A percentile compares a stretch with the other conserved stretches of the same genome.
Evolutionary conservation across 2,329 filamentous ascomycete species (phyloP).

Genomic region (Xylariaceae sp.): DNA sequence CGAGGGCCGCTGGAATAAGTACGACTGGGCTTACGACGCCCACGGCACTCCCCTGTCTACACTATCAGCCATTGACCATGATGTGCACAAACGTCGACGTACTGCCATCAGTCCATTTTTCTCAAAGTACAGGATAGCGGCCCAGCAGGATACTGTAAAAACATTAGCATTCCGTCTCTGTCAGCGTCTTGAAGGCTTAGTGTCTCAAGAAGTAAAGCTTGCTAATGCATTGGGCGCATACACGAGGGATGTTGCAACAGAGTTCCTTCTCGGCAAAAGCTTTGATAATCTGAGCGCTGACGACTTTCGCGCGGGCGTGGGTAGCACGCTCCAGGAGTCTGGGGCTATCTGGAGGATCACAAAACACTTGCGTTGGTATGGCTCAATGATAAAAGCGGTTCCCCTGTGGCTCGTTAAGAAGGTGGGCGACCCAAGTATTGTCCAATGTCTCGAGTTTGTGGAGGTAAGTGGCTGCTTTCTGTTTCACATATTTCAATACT

Average conservation of each 20-base stretch:
- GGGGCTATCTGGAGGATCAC: slow-evolving; percentile 18
- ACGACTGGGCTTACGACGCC: slow-evolving; percentile 9
- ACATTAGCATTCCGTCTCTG: slow-evolving; percentile 1
- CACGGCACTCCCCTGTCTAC: slow-evolving; percentile 2
- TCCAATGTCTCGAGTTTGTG: slow-evolving; percentile 8
- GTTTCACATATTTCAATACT: background rate
- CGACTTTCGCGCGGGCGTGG: slow-evolving; percentile 15
- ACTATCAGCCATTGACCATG: slow-evolving; percentile 5
- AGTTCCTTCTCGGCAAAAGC: slow-evolving; percentile 1
- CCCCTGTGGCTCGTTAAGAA: slow-evolving; percentile 8
- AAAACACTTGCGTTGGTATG: slow-evolving; percentile 20
- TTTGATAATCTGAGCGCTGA: slow-evolving; percentile 9
- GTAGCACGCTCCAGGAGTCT: background rate
- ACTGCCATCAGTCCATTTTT: slow-evolving; percentile 15
- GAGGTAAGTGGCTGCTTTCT: slow-evolving; percentile 5
- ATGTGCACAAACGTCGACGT: slow-evolving; percentile 11
- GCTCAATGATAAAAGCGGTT: slow-evolving; percentile 13
- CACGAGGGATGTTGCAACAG: slow-evolving; percentile 4
- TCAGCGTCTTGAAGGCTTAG: background rate
- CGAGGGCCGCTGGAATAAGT: slow-evolving; percentile 11
- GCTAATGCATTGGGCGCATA: slow-evolving; percentile 1
- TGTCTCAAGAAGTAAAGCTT: background rate
- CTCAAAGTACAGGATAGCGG: slow-evolving; percentile 8
- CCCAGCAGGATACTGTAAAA: slow-evolving; percentile 3
- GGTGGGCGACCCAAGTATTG: background rate